phyloP scores from a whole-genome alignment of 164 flowering plant genomes.

The Sextonia rubra region DNA sequence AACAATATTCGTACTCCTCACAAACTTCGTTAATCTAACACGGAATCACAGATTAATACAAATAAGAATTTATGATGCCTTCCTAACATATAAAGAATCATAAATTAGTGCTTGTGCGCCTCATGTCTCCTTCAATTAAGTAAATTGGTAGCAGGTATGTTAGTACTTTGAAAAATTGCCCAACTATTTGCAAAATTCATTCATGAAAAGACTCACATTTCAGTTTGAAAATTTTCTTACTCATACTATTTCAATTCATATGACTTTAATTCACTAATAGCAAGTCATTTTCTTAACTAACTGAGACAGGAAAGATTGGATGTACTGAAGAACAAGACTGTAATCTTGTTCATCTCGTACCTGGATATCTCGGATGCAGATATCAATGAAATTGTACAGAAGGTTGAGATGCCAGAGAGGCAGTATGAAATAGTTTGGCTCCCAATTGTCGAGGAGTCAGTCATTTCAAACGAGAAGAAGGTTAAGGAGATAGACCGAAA shows the following conservation, averaged over 20 bases:
- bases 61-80: too few species aligned
- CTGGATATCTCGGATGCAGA: conserved; percentile 58
- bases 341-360: conserved; percentile 68
- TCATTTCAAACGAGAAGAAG: conserved; percentile 36
- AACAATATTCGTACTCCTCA: too few species aligned
- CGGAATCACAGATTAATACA: too few species aligned
- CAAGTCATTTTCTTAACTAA: background rate
- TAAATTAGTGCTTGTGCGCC: too few species aligned
- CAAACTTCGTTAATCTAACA: too few species aligned
- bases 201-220: background rate
- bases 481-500: conserved; percentile 20
- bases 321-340: conserved; percentile 58
- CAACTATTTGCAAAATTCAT: background rate
- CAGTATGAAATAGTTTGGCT: conserved; percentile 83
- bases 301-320: conserved; percentile 49
- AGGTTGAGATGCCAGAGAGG: conserved; percentile 46
- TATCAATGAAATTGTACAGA: conserved; percentile 43
- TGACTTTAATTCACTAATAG: background rate
- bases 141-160: too few species aligned
- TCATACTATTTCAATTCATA: background rate
- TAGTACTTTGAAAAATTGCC: too few species aligned
- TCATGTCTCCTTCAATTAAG: too few species aligned
- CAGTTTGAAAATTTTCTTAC: background rate
- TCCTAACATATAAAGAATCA: too few species aligned
- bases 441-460: conserved; percentile 46